Conservation (phyloP, 2,329 filamentous ascomycete species). For the Pseudogymnoascus sp. region DNA sequence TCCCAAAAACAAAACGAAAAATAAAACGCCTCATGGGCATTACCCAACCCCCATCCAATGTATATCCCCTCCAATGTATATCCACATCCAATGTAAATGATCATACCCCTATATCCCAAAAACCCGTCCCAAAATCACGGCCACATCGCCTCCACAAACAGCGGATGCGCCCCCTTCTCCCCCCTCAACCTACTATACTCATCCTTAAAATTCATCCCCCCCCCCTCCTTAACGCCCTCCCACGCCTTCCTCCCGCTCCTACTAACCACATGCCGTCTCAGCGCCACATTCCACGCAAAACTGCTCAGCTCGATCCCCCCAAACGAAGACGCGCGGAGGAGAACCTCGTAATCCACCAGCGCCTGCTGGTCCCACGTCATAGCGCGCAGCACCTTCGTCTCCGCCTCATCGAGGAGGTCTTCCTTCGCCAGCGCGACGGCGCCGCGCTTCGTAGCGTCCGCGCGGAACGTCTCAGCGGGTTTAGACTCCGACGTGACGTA, state of each 20-base stretch:
- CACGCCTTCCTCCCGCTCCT: conserved; percentile 11
- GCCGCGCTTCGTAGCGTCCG: conserved; percentile 27
- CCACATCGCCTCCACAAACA: conserved; percentile 19
- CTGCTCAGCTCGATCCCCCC: conserved; percentile 36
- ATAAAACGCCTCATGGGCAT: not conserved
- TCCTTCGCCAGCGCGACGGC: conserved; percentile 35
- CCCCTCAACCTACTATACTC: conserved; percentile 16
- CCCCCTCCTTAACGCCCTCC: not conserved
- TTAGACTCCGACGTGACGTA: conserved; percentile 35
- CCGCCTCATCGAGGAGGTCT: conserved; percentile 32
- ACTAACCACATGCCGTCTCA: conserved; percentile 28
- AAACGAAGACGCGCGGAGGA: conserved; percentile 36
- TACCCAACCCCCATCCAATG: not conserved
- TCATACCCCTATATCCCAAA: not conserved
- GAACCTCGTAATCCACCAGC: conserved; percentile 42
- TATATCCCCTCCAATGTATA: not conserved
- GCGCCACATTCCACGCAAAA: conserved; percentile 38
- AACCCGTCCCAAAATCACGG: too few relatives aligned
- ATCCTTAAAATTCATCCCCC: conserved; percentile 13
- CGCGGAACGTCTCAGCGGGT: conserved; percentile 29
- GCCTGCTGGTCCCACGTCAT: conserved; percentile 41
- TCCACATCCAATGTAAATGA: conserved; percentile 25
- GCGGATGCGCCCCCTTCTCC: conserved; percentile 11
- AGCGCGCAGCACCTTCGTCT: conserved; percentile 27
- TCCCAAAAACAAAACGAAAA: not conserved